Percentiles rank a stretch among this genome's conserved stretches.
phyloP scores from a whole-genome alignment of 148 eudicot genomes.

The Rhododendron mucronatum region DNA sequence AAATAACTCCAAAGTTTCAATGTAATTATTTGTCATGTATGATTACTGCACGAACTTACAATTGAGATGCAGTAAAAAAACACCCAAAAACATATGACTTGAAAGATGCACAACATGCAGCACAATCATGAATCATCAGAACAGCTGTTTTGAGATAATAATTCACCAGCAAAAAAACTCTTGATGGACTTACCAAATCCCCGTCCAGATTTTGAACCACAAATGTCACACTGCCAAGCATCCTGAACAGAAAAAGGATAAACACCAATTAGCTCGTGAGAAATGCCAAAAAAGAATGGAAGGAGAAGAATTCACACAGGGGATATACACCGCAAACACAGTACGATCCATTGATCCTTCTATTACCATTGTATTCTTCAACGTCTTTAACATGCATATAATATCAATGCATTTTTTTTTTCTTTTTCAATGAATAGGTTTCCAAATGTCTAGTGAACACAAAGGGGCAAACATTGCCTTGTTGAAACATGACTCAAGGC shows the following conservation, averaged over 20 bases:
- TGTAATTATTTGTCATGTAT: neutral
- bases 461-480: neutral
- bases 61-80: neutral
- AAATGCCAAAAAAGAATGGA: neutral
- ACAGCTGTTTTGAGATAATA: neutral
- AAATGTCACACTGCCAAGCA: constrained; percentile 98
- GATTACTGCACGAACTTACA: neutral
- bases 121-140: neutral
- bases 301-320: neutral
- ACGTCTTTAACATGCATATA: neutral
- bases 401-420: neutral
- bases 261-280: constrained; percentile 11
- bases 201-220: constrained; percentile 92
- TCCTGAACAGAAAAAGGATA: constrained; percentile 41
- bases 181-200: constrained; percentile 73
- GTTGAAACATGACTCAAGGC: neutral
- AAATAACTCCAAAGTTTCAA: neutral
- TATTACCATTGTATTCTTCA: neutral
- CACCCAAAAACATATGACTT: neutral
- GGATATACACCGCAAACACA: neutral
- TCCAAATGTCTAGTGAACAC: neutral
- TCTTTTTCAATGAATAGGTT: neutral
- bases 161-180: neutral
- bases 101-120: neutral
- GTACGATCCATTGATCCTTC: neutral